These are phyloP conservation scores for Amanita molliuscula DNA, from an alignment of 768 basidiomycete species.

Conservation along the genomic window DNA sequence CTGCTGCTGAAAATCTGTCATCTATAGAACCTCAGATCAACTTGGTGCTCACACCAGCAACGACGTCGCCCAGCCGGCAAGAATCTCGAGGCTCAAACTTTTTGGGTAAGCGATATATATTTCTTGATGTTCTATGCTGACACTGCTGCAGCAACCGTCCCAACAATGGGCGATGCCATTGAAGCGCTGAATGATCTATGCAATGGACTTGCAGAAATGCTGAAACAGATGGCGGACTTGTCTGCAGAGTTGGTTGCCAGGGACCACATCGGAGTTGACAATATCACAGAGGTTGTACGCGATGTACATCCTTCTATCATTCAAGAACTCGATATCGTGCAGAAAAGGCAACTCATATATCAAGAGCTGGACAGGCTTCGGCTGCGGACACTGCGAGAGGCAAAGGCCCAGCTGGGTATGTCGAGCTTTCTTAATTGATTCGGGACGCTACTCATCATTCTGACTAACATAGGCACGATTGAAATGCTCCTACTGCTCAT, in stretches of 20 bases:
- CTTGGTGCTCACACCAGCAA: conserved; percentile 59
- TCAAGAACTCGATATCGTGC: conserved; percentile 56
- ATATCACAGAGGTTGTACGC: conserved; percentile 53
- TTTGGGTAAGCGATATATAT: conserved; percentile 44
- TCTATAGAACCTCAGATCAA: conserved; percentile 60
- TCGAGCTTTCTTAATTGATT: conserved; percentile 1
- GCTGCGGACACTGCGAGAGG: conserved; percentile 27
- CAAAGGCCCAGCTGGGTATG: conserved; percentile 49
- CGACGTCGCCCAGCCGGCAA: conserved; percentile 37
- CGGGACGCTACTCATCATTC: background rate
- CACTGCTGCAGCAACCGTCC: conserved; percentile 48
- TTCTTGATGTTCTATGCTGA: background rate
- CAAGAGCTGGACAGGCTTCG: conserved; percentile 46
- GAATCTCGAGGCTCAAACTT: conserved; percentile 33
- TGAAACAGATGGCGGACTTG: conserved; percentile 61
- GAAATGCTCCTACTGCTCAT: conserved; percentile 76
- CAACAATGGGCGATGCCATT: conserved; percentile 66
- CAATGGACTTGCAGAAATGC: conserved; percentile 44
- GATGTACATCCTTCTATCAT: conserved; percentile 44
- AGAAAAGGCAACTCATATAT: conserved; percentile 58
- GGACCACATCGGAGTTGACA: conserved; percentile 61
- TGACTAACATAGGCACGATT: conserved; percentile 37
- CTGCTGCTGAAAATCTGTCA: background rate
- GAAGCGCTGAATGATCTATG: conserved; percentile 56
- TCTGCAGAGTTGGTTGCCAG: conserved; percentile 62